Conservation (phyloP, 768 basidiomycete genomes). For the Lentinula detonsa region DNA sequence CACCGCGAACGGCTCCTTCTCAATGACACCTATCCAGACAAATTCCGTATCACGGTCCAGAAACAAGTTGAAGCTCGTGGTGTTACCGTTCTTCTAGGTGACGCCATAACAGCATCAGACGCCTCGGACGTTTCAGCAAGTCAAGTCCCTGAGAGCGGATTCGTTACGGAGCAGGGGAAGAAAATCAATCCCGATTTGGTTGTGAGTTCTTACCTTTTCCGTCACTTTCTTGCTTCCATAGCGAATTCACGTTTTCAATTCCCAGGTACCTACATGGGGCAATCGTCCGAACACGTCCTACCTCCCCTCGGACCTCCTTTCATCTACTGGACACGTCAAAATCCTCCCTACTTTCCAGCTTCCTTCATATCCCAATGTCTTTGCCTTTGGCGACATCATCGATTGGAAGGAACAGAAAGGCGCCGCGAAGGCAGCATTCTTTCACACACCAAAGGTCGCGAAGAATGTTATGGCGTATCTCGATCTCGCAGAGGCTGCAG, state of each 20-base stretch:
- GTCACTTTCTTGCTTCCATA: background rate
- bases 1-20: conserved; percentile 36
- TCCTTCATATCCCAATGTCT: conserved; percentile 31
- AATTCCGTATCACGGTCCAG: conserved; percentile 34
- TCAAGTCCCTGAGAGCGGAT: conserved; percentile 12
- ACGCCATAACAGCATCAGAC: conserved; percentile 32
- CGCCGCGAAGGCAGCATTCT: conserved; percentile 32
- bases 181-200: conserved; percentile 35
- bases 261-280: conserved; percentile 10
- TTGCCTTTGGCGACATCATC: conserved; percentile 62
- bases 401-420: conserved; percentile 63
- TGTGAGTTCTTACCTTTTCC: conserved; percentile 22
- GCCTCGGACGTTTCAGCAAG: conserved; percentile 10
- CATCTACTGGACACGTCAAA: conserved; percentile 34
- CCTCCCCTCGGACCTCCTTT: conserved; percentile 27
- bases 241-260: too few relatives aligned
- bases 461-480: conserved; percentile 45
- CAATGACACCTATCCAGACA: conserved; percentile 35
- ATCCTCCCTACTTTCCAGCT: conserved; percentile 57
- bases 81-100: conserved; percentile 28
- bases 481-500: conserved; percentile 32
- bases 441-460: conserved; percentile 40
- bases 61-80: conserved; percentile 25
- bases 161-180: conserved; percentile 33
- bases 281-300: conserved; percentile 30